Evolutionary conservation across 495 filamentous ascomycete genomes (phyloP).

Genomic region (Aspergillus asperescens): DNA sequence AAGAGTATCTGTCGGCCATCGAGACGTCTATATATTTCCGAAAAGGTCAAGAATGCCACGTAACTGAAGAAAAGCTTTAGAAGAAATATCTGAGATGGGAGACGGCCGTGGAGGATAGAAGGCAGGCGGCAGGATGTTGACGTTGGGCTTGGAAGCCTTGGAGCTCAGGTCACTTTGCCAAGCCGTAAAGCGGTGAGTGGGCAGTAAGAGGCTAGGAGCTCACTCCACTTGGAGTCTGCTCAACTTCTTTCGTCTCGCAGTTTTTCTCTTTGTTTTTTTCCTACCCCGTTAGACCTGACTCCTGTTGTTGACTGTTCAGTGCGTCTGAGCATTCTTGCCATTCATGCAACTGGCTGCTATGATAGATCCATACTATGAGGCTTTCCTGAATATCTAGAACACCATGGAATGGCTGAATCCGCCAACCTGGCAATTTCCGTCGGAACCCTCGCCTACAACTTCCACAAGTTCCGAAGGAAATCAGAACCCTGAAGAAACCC

Average conservation of each 20-base stretch:
- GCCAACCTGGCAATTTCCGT: conserved; percentile 26
- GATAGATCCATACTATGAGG: conserved; percentile 12
- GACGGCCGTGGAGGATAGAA: conserved; percentile 10
- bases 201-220: conserved; percentile 21
- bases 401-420: conserved; percentile 18
- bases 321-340: not conserved
- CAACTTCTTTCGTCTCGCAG: conserved; percentile 11
- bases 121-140: conserved; percentile 33
- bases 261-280: conserved; percentile 17
- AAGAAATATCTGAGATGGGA: conserved; percentile 16
- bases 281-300: not conserved
- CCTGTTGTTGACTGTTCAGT: not conserved
- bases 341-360: conserved; percentile 14
- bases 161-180: conserved; percentile 22
- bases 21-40: conserved; percentile 14
- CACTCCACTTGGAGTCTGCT: conserved; percentile 14
- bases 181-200: conserved; percentile 25
- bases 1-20: conserved; percentile 99
- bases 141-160: conserved; percentile 24
- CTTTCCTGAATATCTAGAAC: conserved; percentile 4
- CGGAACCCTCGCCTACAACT: conserved; percentile 7
- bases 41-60: conserved; percentile 11
- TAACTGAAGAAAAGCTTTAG: conserved; percentile 6
- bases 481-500: conserved; percentile 17
- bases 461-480: conserved; percentile 4